Conservation (phyloP, 176 grass and related monocot species). For the Phoenix dactylifera region DNA sequence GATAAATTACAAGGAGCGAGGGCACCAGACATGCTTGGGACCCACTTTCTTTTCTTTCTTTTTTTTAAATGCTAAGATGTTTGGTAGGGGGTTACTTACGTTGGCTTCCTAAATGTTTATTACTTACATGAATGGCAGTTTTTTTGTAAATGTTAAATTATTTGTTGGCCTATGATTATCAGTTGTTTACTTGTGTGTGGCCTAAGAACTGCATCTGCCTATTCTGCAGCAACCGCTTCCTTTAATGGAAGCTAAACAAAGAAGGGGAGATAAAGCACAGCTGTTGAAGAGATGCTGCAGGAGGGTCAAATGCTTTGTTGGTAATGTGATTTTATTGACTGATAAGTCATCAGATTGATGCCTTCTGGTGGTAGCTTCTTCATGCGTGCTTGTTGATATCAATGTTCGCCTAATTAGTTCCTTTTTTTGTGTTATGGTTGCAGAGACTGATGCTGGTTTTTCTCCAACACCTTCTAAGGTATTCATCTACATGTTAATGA, state of each 20-base stretch:
- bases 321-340: constrained; percentile 19
- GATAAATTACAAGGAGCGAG: too few species aligned
- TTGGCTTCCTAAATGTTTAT: too few species aligned
- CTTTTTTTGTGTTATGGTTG: constrained; percentile 16
- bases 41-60: too few species aligned
- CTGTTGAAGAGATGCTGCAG: constrained; percentile 40
- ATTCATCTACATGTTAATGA: constrained; percentile 3
- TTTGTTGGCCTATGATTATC: not conserved
- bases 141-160: not conserved
- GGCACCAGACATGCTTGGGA: too few species aligned
- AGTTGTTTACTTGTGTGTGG: not conserved
- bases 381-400: not conserved
- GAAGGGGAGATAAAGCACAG: constrained; percentile 23
- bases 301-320: constrained; percentile 54
- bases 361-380: constrained; percentile 2
- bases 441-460: constrained; percentile 50
- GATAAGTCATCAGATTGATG: not conserved
- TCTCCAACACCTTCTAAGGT: constrained; percentile 43
- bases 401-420: not conserved
- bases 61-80: too few species aligned
- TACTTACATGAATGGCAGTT: too few species aligned
- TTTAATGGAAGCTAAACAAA: constrained; percentile 35
- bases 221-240: constrained; percentile 35
- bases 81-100: too few species aligned
- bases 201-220: not conserved